Evolutionary conservation across 768 basidiomycete genomes (phyloP), one percentile per base, ranked within the genome.

Genomic region (Dictyophora rubrovolvata): DNA sequence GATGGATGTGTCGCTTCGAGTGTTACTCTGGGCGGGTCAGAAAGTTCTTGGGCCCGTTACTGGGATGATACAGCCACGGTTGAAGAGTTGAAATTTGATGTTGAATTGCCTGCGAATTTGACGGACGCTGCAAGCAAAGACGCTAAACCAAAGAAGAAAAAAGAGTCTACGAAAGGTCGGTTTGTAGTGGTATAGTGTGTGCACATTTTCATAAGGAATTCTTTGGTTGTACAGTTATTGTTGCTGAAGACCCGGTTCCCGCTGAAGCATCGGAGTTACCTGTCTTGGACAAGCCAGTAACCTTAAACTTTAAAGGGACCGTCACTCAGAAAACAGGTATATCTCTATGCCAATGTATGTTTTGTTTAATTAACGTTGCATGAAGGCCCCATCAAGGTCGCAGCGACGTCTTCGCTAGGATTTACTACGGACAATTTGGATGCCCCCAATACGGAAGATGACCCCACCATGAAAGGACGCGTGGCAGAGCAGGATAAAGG

Each of bases 31-130:
- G 90, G 90, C 23, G 87, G 88, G 14, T 76, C 76, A 22, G 87
- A 89, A 64, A 83, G 80, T 47, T 73, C 78, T 7, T 90, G 85
- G 82, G 85, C 90, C 21, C 77, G 84, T 59, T 98, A 98, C 70
- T 95, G 95, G 93, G 94, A 97, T 64, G 91, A 94, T 66, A 80
- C 75, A 35, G 87, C 89, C 1, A 87, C 83, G 1, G 79, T 84
- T 22, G 84, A 86, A 35, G 79, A 87, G 12, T 73, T 90, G 50
- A 86, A 88, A 64, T 92, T 91, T 67, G 81, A 89, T 67, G 87
- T 89, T 5, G 86, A 87, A 58, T 78, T 74, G 11, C 55, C 66
- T 21, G 59, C 69, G 5, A 67, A 71, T 10, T 65, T 73, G 21
- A 55, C 71, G 1, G 72, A 12, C 10, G 42, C 14, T 42, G 73